Base-by-base conservation (phyloP, 2,329 filamentous ascomycete species). In the Ceratocystis colombiana region DNA sequence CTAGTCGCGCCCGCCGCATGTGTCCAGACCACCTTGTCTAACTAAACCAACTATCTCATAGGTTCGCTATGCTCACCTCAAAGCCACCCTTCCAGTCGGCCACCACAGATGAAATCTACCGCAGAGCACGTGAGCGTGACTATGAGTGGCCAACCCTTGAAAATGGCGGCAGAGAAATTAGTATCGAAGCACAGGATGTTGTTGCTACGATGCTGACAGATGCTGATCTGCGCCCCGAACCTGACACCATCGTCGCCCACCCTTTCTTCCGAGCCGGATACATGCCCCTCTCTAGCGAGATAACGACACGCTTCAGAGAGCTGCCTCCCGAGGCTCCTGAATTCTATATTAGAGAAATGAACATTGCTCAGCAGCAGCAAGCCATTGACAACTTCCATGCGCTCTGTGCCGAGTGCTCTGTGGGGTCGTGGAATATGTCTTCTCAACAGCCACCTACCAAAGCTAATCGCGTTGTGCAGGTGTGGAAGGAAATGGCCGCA, bases 11-110 rank as follows among this genome's bases (percentile, higher is more conserved):
- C 57, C 10, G 37, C 46, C 45, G 28, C 5, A 8, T 64, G 25
- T 57, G 25, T 10, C 20, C 1, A 64, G 53, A 15, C 5, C 63
- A 53, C 61, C 4, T 12, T 33, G 61, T 64, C 65, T 69, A 57
- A 68, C 62, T 1, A 22, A 8, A n/a, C 70, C 66, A 22, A 15
- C 41, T 33, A 5, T 5, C 41, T 10, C 15, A 22, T 66, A 90
- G 88, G 75, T 97, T 96, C 77, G 95, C 94, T 62, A 93, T 99
- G 84, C 88, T 97, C 61, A 94, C 94, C 6, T 96, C 94, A 22
- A 95, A 93, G 72, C 93, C 94, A 0, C 94, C 94, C 0, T 99
- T 99, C 75, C 94, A 99, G 76, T 96, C 94, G 12, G 86, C 87
- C 12, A 93, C 89, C 50, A 89, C 89, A 20, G 89, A 94, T 73